Percentiles rank a stretch among this genome's conserved stretches.
phyloP scores from a whole-genome alignment of 2,329 filamentous ascomycete species.

The Colletotrichum plurivorum region DNA sequence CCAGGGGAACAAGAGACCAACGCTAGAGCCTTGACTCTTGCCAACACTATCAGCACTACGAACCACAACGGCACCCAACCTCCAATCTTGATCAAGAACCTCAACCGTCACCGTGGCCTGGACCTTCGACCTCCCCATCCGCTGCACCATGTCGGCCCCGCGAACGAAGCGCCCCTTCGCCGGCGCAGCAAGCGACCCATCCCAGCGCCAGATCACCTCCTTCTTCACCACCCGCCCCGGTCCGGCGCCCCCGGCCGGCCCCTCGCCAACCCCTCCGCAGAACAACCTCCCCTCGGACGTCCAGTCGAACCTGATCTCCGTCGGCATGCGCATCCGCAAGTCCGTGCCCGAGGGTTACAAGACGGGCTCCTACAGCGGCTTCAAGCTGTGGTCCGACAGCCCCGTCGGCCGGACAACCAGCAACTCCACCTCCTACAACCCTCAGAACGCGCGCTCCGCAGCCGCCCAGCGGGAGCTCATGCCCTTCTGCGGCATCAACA shows the following conservation, averaged over 20 bases:
- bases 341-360: constrained; percentile 95
- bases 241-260: constrained; percentile 40
- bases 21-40: constrained; percentile 11
- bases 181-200: constrained; percentile 69
- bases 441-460: constrained; percentile 45
- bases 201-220: constrained; percentile 75
- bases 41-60: constrained; percentile 15
- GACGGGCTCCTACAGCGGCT: constrained; percentile 70
- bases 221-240: constrained; percentile 63
- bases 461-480: constrained; percentile 72
- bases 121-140: constrained; percentile 10
- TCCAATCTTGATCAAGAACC: not conserved
- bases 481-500: constrained; percentile 87
- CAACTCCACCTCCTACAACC: constrained; percentile 19
- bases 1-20: not conserved
- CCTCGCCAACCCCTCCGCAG: constrained; percentile 44
- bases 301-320: constrained; percentile 87
- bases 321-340: constrained; percentile 96
- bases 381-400: constrained; percentile 65
- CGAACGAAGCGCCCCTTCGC: constrained; percentile 74
- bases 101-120: constrained; percentile 13
- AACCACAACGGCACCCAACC: not conserved
- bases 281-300: constrained; percentile 74
- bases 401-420: constrained; percentile 41
- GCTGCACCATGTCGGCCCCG: constrained; percentile 62